Conservation (phyloP, 306 rosid species). For the Citrullus amarus region DNA sequence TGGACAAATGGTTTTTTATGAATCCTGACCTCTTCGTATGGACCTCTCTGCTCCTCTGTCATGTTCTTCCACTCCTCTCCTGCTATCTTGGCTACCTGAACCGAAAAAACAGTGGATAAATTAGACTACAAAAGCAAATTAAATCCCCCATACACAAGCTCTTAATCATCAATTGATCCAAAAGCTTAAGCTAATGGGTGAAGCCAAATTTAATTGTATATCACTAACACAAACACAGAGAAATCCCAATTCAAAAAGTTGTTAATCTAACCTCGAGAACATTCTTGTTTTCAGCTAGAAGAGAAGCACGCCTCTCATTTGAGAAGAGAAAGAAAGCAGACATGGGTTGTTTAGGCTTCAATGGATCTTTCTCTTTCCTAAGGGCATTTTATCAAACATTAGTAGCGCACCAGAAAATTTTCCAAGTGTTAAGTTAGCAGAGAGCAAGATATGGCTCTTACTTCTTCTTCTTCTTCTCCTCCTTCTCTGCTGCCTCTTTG, state of each 20-base stretch:
- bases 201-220: too few species aligned
- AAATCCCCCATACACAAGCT: not conserved
- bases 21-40: slow-evolving; percentile 67
- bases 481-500: slow-evolving; percentile 58
- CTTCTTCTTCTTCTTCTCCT: slow-evolving; percentile 34
- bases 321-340: slow-evolving; percentile 70
- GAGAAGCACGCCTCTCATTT: slow-evolving; percentile 56
- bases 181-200: too few species aligned
- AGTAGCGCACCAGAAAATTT: not conserved
- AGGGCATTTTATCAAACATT: not conserved
- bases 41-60: slow-evolving; percentile 48
- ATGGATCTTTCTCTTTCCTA: slow-evolving; percentile 85
- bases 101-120: not conserved
- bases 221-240: not conserved
- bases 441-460: not conserved
- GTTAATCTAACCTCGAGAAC: slow-evolving; percentile 35
- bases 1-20: not conserved
- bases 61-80: slow-evolving; percentile 87
- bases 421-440: not conserved
- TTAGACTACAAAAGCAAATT: not conserved
- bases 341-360: slow-evolving; percentile 89
- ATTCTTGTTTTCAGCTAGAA: slow-evolving; percentile 46
- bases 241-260: not conserved
- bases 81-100: slow-evolving; percentile 56
- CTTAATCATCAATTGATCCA: too few species aligned